A percentile compares a stretch with the other conserved stretches of the same genome.
Evolutionary conservation across 257 asterid genomes (phyloP).

Genomic region (Echium plantagineum): DNA sequence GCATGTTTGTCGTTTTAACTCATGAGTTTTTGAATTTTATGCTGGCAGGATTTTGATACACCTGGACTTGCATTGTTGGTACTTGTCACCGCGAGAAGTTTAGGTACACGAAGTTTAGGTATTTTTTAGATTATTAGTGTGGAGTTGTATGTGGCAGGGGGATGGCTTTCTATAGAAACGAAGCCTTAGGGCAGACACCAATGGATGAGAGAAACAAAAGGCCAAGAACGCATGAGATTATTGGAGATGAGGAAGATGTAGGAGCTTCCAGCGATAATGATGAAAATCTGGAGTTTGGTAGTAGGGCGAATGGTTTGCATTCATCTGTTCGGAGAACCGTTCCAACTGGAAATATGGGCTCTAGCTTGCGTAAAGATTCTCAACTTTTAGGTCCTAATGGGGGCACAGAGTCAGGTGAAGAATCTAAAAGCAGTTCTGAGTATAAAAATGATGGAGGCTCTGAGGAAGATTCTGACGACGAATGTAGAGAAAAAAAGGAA

Average conservation of each 20-base stretch:
- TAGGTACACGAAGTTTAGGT: no score
- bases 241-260: conserved; percentile 39
- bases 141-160: conserved; percentile 29
- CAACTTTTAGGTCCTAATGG: conserved; percentile 38
- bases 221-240: conserved; percentile 28
- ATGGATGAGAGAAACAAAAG: conserved; percentile 38
- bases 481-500: conserved; percentile 32
- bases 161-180: conserved; percentile 52
- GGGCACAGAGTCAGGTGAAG: conserved; percentile 69
- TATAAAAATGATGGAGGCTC: conserved; percentile 56
- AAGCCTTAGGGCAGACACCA: conserved; percentile 30
- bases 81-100: conserved; percentile 17
- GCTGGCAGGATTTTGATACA: conserved; percentile 6
- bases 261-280: conserved; percentile 34
- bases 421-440: conserved; percentile 85
- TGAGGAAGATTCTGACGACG: conserved; percentile 67
- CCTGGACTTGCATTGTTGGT: conserved; percentile 11
- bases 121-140: not conserved
- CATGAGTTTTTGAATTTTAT: conserved; percentile 1
- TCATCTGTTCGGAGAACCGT: conserved; percentile 31
- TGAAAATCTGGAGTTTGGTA: conserved; percentile 27
- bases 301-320: conserved; percentile 23
- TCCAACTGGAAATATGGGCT: conserved; percentile 69
- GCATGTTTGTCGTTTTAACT: conserved; percentile 1
- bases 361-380: conserved; percentile 79